phyloP scores from a whole-genome alignment of 805 yeast genomes.

The Candida loeiensis region DNA sequence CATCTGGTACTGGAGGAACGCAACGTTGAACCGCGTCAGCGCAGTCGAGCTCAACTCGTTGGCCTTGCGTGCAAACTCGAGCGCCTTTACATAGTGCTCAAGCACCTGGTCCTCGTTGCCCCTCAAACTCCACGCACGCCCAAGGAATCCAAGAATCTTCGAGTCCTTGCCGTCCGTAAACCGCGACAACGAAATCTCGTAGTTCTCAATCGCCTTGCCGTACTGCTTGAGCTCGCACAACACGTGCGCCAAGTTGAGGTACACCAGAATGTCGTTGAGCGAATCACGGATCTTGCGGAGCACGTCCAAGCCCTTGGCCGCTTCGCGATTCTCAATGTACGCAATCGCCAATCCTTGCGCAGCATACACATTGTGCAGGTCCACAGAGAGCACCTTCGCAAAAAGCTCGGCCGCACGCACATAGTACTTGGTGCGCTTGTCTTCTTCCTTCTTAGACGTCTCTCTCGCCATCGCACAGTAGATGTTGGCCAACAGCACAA shows the following conservation, averaged over 20 bases:
- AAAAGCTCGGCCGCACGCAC: constrained; percentile 88
- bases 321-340: constrained; percentile 78
- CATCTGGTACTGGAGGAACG: constrained; percentile 78
- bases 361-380: constrained; percentile 85
- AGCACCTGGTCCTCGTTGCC: constrained; percentile 66
- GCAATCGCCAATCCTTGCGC: constrained; percentile 97
- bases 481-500: constrained; percentile 84
- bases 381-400: constrained; percentile 82
- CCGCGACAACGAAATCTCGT: constrained; percentile 72
- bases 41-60: constrained; percentile 29
- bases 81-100: constrained; percentile 56
- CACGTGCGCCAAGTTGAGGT: constrained; percentile 85
- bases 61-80: constrained; percentile 62
- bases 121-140: constrained; percentile 84
- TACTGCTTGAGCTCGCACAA: constrained; percentile 77
- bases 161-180: constrained; percentile 63
- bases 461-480: constrained; percentile 83
- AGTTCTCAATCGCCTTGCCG: constrained; percentile 82
- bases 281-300: constrained; percentile 89
- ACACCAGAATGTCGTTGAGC: constrained; percentile 76
- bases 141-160: constrained; percentile 66
- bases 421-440: constrained; percentile 68
- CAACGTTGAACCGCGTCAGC: constrained; percentile 68
- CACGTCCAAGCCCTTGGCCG: constrained; percentile 75
- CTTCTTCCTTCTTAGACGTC: constrained; percentile 46